Base-by-base conservation (phyloP, 129 eudicot genomes). In the Sambucus nigra region DNA sequence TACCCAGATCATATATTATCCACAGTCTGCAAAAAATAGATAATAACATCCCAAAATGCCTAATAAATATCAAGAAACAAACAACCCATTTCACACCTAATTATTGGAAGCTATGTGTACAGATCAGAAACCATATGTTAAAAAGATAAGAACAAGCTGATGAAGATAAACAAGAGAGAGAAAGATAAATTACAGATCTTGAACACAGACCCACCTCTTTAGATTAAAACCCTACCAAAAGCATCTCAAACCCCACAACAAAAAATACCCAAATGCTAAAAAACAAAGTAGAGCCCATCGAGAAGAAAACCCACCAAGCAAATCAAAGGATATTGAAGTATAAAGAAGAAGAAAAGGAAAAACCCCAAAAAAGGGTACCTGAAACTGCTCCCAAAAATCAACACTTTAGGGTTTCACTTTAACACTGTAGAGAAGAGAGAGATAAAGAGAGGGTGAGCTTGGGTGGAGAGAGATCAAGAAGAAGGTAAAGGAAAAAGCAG, bases 161-260 rank as follows among this genome's bases (percentile, higher is more conserved):
- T 47, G 60, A 60, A 66, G 51, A 56, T 69, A 61, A 51, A 47
- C 25, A 59, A 21, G 46, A 63, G 63, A 78, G 75, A 52, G 54
- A 63, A 76, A 57, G 65, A 68, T n/a, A 81, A 75, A 75, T 66
- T 82, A 79, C 80, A 82, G 85, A 81, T 79, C 93, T 79, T 64
- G 78, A 74, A 61, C 67, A 68, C 61, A 78, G 74, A 66, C 70
- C 80, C 80, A 62, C 76, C 52, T 59, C 61, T 66, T 68, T 51
- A 19, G 47, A 65, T 58, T 48, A 15, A 69, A 75, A 61, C 94
- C 77, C 76, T 68, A 76, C 78, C 69, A 72, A 41, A 18, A 1
- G 71, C 55, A 77, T 49, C 70, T 54, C 17, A 67, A 68, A 63
- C 73, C 83, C 83, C 79, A 75, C 64, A 66, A 78, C 62, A 66